Base-by-base conservation (phyloP, 2,329 filamentous ascomycete genomes). In the Phaeosphaeriaceae sp. region DNA sequence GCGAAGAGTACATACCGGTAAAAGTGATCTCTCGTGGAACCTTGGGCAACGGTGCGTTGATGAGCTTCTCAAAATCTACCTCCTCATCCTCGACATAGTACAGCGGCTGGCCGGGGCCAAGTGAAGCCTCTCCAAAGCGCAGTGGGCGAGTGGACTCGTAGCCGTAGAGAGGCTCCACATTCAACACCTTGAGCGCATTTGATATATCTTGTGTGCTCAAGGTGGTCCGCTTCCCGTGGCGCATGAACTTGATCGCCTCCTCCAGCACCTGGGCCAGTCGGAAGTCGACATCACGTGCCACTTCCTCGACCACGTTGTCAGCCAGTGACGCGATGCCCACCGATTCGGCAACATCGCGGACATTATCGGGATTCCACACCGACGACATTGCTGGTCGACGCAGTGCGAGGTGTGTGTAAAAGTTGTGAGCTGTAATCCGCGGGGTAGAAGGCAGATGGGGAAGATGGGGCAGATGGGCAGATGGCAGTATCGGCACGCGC, bases 51-150 rank as follows among this genome's bases (percentile, higher is more conserved):
- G 94, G 90, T 58, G 92, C 92, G 76, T 99, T 99, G 72, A 99
- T 97, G 60, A 99, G 80, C 79, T 97, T 97, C 78, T 99, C 94
- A 70, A 99, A 97, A 74, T 99, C 94, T 46, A 97, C 88, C 78
- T 99, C 94, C 70, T 99, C 94, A 71, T 99, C 94, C 69, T 99
- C 94, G 30, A 99, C 89, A 72, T 99, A 99, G 75, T 93, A 99
- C 17, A 99, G 79, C 44, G 93, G 92, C 75, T 99, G 94, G 8
- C 93, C 92, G 12, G 92, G 92, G 0, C 94, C 94, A 52, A 99
- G 79, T 49, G 90, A 95, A 3, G 94, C 94, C 75, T 99, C 94
- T 42, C 94, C 94, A 68, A 95, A 99, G 46, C 89, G 85, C 64
- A 99, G 77, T 20, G 92, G 90, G 42, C 93, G 82, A 34, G 90